phyloP scores from a whole-genome alignment of 495 filamentous ascomycete genomes.

The Tuber indicum region DNA sequence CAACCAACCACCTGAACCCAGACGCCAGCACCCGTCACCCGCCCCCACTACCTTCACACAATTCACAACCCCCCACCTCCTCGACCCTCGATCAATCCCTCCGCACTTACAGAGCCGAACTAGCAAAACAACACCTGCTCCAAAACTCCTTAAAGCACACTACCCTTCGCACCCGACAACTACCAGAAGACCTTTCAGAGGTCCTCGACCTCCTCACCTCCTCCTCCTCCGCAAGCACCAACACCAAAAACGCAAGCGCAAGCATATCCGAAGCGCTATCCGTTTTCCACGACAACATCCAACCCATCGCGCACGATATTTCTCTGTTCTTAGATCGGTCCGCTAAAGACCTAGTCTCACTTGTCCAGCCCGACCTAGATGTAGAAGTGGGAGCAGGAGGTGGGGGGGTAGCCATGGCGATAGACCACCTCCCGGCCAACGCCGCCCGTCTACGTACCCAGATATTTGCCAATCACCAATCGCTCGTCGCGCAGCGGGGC shows the following conservation, averaged over 20 bases:
- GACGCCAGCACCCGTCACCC: constrained; percentile 30
- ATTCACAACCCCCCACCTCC: constrained; percentile 14
- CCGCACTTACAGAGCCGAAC: constrained; percentile 39
- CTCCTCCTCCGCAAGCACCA: constrained; percentile 10
- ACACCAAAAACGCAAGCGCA: constrained; percentile 11
- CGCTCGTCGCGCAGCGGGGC: constrained; percentile 10
- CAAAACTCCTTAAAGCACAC: constrained; percentile 26
- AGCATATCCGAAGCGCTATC: constrained; percentile 28
- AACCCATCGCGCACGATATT: constrained; percentile 25
- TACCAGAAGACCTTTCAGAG: constrained; percentile 39
- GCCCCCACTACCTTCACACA: constrained; percentile 34
- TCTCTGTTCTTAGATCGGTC: constrained; percentile 22
- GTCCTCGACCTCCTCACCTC: constrained; percentile 35
- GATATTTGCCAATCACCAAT: constrained; percentile 22
- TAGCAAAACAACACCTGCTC: constrained; percentile 37
- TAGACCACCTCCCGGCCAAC: constrained; percentile 38
- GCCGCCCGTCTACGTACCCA: constrained; percentile 31
- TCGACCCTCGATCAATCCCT: constrained; percentile 25
- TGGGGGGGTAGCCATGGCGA: background rate
- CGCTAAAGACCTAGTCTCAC: constrained; percentile 11
- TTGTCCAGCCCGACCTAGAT: background rate
- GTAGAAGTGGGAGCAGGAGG: too few species aligned
- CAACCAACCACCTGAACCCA: constrained; percentile 35
- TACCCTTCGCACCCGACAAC: constrained; percentile 16
- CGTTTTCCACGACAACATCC: constrained; percentile 32